These are phyloP conservation scores for Candida ipomoeae DNA, from an alignment of 805 yeast species.

Conservation along the genomic window DNA sequence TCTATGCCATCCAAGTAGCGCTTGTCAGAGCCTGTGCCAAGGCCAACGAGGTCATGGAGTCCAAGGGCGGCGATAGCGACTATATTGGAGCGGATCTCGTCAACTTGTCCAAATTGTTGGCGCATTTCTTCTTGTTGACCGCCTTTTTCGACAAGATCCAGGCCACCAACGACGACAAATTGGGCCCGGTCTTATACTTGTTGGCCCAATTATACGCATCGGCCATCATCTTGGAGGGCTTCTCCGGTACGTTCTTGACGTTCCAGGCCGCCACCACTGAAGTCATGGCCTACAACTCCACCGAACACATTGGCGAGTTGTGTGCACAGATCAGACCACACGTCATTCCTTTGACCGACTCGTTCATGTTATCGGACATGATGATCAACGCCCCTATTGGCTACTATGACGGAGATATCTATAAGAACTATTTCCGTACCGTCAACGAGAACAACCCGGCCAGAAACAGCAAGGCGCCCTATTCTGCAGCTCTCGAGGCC, in stretches of 20 bases:
- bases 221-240: conserved; percentile 55
- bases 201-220: conserved; percentile 62
- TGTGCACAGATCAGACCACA: conserved; percentile 49
- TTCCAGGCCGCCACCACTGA: conserved; percentile 51
- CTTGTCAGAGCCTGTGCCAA: conserved; percentile 37
- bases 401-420: conserved; percentile 74
- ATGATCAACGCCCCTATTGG: conserved; percentile 83
- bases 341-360: conserved; percentile 75
- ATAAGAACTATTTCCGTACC: conserved; percentile 64
- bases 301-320: conserved; percentile 32
- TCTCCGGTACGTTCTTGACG: conserved; percentile 68
- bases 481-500: conserved; percentile 39
- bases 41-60: conserved; percentile 27
- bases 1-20: conserved; percentile 28
- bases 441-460: conserved; percentile 52
- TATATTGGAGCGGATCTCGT: conserved; percentile 44
- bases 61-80: conserved; percentile 42
- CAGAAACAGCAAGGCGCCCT: conserved; percentile 55
- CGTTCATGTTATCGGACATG: conserved; percentile 77
- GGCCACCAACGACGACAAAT: conserved; percentile 29
- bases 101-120: conserved; percentile 46
- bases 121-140: conserved; percentile 45
- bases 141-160: conserved; percentile 36
- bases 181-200: conserved; percentile 47
- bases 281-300: conserved; percentile 44